Conservation (phyloP, 495 filamentous ascomycete genomes). For the Hypoxylon rickii region DNA sequence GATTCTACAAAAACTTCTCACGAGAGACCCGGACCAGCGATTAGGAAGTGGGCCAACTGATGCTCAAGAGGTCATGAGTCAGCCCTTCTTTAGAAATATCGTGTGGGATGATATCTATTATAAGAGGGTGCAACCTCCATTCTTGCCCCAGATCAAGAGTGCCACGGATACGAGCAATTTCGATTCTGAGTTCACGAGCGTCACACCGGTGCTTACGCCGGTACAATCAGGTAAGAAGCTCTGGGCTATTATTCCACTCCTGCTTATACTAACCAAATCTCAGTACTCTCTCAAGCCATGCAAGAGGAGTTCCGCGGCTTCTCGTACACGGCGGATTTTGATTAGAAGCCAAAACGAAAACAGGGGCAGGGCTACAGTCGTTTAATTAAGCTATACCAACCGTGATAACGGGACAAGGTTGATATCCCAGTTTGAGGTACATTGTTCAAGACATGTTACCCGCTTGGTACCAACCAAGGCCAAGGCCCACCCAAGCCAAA, state of each 20-base stretch:
- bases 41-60: slow-evolving; percentile 95
- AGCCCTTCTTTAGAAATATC: slow-evolving; percentile 96
- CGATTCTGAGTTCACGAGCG: slow-evolving; percentile 97
- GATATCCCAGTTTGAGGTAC: slow-evolving; percentile 21
- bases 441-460: slow-evolving; percentile 7
- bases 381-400: slow-evolving; percentile 15
- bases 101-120: slow-evolving; percentile 99
- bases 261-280: slow-evolving; percentile 27
- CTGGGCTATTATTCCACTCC: slow-evolving; percentile 18
- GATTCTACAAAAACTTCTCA: slow-evolving; percentile 96
- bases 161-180: slow-evolving; percentile 99
- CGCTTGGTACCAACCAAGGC: slow-evolving; percentile 10
- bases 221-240: slow-evolving; percentile 82
- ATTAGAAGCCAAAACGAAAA: slow-evolving; percentile 35
- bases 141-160: slow-evolving; percentile 84
- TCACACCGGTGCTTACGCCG: slow-evolving; percentile 94
- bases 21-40: slow-evolving; percentile 88
- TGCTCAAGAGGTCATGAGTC: slow-evolving; percentile 98
- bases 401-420: slow-evolving; percentile 10
- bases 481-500: slow-evolving; percentile 17
- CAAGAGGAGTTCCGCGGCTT: slow-evolving; percentile 99
- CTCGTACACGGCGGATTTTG: slow-evolving; percentile 73
- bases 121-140: slow-evolving; percentile 87
- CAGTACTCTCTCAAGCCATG: slow-evolving; percentile 97
- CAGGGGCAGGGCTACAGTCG: slow-evolving; percentile 16